phyloP scores from a whole-genome alignment of 208 protist genomes.

The Naegleria fowleri region DNA sequence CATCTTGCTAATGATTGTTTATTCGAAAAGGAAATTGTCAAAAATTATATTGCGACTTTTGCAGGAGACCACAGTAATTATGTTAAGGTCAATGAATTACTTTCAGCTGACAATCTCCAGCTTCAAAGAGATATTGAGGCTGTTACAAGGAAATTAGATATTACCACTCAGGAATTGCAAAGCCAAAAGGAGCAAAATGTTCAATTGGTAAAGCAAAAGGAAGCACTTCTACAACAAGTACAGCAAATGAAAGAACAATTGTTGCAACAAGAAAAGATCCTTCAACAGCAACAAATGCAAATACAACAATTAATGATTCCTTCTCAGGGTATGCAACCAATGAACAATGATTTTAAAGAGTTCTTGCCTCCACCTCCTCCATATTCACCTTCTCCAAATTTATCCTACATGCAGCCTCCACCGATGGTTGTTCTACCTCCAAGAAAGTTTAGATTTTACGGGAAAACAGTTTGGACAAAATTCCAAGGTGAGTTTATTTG shows the following conservation, averaged over 20 bases:
- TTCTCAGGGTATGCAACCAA: neutral
- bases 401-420: neutral
- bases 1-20: neutral
- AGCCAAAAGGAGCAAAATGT: neutral
- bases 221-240: no score
- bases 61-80: neutral
- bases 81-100: neutral
- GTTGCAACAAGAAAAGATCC: neutral
- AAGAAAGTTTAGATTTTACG: neutral
- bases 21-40: neutral
- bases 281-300: neutral
- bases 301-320: neutral
- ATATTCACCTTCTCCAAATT: neutral
- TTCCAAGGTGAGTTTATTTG: neutral
- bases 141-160: neutral
- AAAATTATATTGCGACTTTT: neutral
- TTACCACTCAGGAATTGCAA: neutral
- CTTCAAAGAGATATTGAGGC: neutral
- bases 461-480: neutral
- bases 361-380: neutral
- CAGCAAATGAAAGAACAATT: no score
- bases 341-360: neutral
- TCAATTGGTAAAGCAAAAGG: neutral
- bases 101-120: neutral
- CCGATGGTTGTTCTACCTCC: neutral